phyloP scores from a whole-genome alignment of 164 flowering plant species.

The Dillenia turbinata region DNA sequence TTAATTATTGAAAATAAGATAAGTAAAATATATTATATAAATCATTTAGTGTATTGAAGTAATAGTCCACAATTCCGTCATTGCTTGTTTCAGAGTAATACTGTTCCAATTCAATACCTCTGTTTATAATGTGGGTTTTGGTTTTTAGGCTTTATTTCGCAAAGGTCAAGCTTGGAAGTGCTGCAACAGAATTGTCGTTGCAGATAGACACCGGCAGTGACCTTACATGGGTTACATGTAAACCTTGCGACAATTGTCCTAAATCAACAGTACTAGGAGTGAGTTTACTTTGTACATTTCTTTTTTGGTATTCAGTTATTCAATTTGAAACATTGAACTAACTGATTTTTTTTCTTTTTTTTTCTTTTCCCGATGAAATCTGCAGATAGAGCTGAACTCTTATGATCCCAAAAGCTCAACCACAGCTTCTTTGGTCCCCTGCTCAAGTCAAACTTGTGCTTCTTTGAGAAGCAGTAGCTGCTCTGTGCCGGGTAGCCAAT shows the following conservation, averaged over 20 bases:
- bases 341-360: too few relatives aligned
- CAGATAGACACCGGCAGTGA: conserved; percentile 99
- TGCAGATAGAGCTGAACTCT: conserved; percentile 61
- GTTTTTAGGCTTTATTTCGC: conserved; percentile 73
- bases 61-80: too few relatives aligned
- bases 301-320: not conserved
- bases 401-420: conserved; percentile 68
- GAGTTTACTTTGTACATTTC: conserved; percentile 10
- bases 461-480: conserved; percentile 66
- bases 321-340: too few relatives aligned
- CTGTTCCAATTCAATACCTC: too few relatives aligned
- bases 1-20: too few relatives aligned
- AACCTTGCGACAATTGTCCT: conserved; percentile 79
- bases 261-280: conserved; percentile 76
- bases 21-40: too few relatives aligned
- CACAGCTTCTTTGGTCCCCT: conserved; percentile 49
- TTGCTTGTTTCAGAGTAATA: too few relatives aligned
- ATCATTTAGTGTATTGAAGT: too few relatives aligned
- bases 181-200: conserved; percentile 74
- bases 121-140: too few relatives aligned
- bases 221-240: conserved; percentile 84
- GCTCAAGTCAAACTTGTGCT: conserved; percentile 61
- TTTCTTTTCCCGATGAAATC: not conserved
- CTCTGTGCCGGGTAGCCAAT: conserved; percentile 36
- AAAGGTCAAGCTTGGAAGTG: conserved; percentile 67